Base-by-base conservation (phyloP, 768 basidiomycete species). In the Psilocybe cubensis region DNA sequence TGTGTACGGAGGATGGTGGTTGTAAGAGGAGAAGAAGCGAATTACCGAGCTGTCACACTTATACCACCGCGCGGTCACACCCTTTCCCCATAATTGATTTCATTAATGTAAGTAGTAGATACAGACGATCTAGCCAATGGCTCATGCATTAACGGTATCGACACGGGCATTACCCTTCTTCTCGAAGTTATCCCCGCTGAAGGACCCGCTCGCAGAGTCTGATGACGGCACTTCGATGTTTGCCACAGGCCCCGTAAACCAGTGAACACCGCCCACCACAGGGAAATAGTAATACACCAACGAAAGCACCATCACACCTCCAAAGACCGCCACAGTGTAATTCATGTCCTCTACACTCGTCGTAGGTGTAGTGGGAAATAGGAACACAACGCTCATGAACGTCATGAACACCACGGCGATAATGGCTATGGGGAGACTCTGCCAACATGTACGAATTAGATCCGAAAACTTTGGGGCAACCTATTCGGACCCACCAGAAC, bases 271-370 rank as follows among this genome's bases (percentile, higher is more conserved):
- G 4, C 90, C 90, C 52, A 91, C 90, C 38, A 78, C 75, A 1
- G 88, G 88, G 68, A 88, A 80, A 70, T 85, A 91, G 67, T 87
- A 92, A 77, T 85, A 93, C 1, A 77, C 60, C 14, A 88, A 64
- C 2, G 88, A 83, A 24, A 91, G 77, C 3, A 76, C 46, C 57
- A 91, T 70, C 2, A 85, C 77, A 2, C 85, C 88, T 0, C 84
- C 85, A 3, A 87, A 72, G 3, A 93, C 89, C 27, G 88, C 86
- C 38, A 86, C 75, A 0, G 84, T 83, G 63, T 91, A 92, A 70
- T 92, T 92, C 89, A 93, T 91, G 50, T 75, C 73, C 10, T 61
- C 55, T 3, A 78, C 68, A 42, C 62, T 67, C 3, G 85, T 74
- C n/a, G 69, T 67, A 12, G 84, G 84, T n/a, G 74, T 77, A 9